Conservation (phyloP, 1,284 basidiomycete species). For the Inonotus obliquus region DNA sequence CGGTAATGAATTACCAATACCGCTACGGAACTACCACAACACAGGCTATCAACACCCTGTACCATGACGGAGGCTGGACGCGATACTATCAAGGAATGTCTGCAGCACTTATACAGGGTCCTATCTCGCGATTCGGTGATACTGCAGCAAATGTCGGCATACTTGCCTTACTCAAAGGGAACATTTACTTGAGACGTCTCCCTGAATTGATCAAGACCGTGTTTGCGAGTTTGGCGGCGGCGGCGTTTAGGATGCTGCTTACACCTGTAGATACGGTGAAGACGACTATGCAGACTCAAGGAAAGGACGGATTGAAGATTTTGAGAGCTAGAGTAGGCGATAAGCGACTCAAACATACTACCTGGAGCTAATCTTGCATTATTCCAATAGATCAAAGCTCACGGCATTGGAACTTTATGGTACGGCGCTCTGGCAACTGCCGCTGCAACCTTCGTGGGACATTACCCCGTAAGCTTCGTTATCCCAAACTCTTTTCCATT, state of each 20-base stretch:
- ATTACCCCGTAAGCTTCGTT: constrained; percentile 57
- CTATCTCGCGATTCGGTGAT: constrained; percentile 79
- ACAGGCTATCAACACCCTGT: constrained; percentile 61
- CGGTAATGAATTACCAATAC: constrained; percentile 91
- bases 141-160: constrained; percentile 84
- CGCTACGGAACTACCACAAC: constrained; percentile 75
- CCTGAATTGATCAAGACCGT: constrained; percentile 61
- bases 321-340: constrained; percentile 56
- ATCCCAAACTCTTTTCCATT: not conserved
- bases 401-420: constrained; percentile 79
- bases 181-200: constrained; percentile 58
- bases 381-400: constrained; percentile 50
- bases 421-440: constrained; percentile 86
- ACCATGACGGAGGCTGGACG: constrained; percentile 71
- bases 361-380: not conserved
- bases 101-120: constrained; percentile 80
- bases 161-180: constrained; percentile 67
- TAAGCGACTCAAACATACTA: not conserved
- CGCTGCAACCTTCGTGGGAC: constrained; percentile 87
- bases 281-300: constrained; percentile 89
- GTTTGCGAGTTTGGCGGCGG: constrained; percentile 69
- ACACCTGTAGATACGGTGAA: constrained; percentile 89
- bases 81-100: constrained; percentile 81
- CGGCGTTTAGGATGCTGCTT: constrained; percentile 76
- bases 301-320: constrained; percentile 60